Evolutionary conservation across 148 eudicot species (phyloP), one percentile per base, ranked within the genome.

Genomic region (Rheum nobile): DNA sequence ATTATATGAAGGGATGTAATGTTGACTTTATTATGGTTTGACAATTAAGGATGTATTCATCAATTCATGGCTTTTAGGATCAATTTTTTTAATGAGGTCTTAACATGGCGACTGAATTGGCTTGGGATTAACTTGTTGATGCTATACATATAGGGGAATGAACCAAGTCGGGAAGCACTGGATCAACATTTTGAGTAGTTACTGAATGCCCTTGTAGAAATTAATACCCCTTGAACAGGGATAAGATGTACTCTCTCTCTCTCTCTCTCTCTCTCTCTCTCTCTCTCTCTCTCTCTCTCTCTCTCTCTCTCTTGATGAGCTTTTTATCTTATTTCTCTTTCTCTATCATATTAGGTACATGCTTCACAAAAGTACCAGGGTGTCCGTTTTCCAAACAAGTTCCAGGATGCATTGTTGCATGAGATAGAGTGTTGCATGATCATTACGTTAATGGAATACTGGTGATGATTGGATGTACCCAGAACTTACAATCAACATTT

Each of bases 151-250:
- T n/a, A n/a, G n/a, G n/a, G n/a, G n/a, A n/a, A n/a, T n/a, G n/a
- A n/a, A n/a, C n/a, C n/a, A n/a, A n/a, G n/a, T n/a, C n/a, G n/a
- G n/a, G n/a, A n/a, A n/a, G n/a, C n/a, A n/a, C n/a, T n/a, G n/a
- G n/a, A n/a, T n/a, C n/a, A n/a, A n/a, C n/a, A n/a, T n/a, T n/a
- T 88, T 79, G 98, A 88, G 41, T 91, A 87, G 81, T 86, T 85
- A 46, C 88, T 88, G 73, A 86, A 90, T 76, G 83, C 87, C 59
- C 89, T 94, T 74, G 86, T 96, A 43, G 87, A 86, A 79, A 80
- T 91, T 74, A 80, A 78, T 68, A 42, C 71, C 69, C 43, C 48
- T 74, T 79, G n/a, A n/a, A 75, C 41, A 73, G 50, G 69, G 75
- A 80, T 72, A 72, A 88, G 92, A 96, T 88, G 73, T 12, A 2